Evolutionary conservation across 768 basidiomycete species (phyloP).

Genomic region (Boletus eberwhitei): DNA sequence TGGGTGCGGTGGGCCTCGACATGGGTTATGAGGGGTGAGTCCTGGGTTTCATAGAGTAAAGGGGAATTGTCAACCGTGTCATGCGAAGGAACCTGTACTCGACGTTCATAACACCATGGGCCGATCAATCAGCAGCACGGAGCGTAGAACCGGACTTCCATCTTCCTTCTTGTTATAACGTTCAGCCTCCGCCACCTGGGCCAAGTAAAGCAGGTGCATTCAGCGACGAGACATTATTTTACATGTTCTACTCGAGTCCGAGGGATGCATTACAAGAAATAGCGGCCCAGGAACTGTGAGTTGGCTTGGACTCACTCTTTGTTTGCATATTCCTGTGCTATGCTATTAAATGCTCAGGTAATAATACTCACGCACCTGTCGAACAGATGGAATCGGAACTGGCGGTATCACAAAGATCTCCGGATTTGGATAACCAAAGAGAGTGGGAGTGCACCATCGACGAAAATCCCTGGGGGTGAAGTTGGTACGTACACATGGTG

Average conservation of each 20-base stretch:
- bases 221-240: constrained; percentile 95
- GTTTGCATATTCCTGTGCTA: constrained; percentile 5
- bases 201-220: constrained; percentile 79
- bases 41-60: constrained; percentile 19
- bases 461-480: constrained; percentile 78
- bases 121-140: constrained; percentile 81
- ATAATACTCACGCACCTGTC: constrained; percentile 5
- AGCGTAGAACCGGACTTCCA: constrained; percentile 90
- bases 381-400: constrained; percentile 84
- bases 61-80: constrained; percentile 19
- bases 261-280: constrained; percentile 91
- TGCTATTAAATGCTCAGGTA: neutral
- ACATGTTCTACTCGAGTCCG: constrained; percentile 96
- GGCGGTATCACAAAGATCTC: constrained; percentile 94
- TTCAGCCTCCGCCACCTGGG: constrained; percentile 82
- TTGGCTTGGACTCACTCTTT: constrained; percentile 24
- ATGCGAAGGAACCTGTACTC: constrained; percentile 70
- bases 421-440: constrained; percentile 86
- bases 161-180: constrained; percentile 89
- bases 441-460: constrained; percentile 68
- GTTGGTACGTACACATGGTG: constrained; percentile 89
- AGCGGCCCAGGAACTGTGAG: constrained; percentile 92
- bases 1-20: constrained; percentile 90
- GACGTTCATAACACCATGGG: constrained; percentile 95
- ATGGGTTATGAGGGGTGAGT: constrained; percentile 80